Base-by-base conservation (phyloP, 805 yeast genomes). In the Saccharomycopsis sp. region DNA sequence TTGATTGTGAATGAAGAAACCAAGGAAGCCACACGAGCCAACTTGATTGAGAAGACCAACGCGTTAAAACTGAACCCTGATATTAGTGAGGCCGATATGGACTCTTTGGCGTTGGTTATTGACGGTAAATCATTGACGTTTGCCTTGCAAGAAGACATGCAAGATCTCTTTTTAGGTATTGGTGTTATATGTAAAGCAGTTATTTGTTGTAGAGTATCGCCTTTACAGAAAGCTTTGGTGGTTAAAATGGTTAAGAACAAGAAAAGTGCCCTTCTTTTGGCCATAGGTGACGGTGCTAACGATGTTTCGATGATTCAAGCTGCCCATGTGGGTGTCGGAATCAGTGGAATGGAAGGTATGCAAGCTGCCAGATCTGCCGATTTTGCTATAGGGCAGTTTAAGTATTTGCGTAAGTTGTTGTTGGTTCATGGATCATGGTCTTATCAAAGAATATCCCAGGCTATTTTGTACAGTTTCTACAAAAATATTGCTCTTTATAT, bases 251-350 rank as follows among this genome's bases (percentile, higher is more conserved):
- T 93, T 20, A 94, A 94, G 69, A 76, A 89, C 54, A 86, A 89
- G 73, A 85, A 87, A 53, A 70, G 78, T 2, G 82, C 96, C 1
- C 71, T 88, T 49, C 72, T 96, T 50, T 75, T 94, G 60, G 98
- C 99, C 0, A 87, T 94, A 68, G 99, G 99, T 51, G 99, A 94
- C 73, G 99, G 99, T 68, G 99, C 99, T 2, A 94, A 94, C 69
- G 99, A 94, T 74, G 99, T 94, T 47, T 87, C 96, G 42, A 94
- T 94, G 99, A 94, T 94, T 64, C 99, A 94, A 72, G 98, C 99
- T 15, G 99, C 99, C 0, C 98, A 94, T 71, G 97, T 94, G 56
- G 99, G 99, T 63, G 97, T 94, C 23, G 99, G 99, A 69, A 96
- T 94, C 63, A 89, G 96, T 72, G 99, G 99, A 64, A 87, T 91